phyloP scores from a whole-genome alignment of 768 basidiomycete genomes.

The Exidia glandulosa region DNA sequence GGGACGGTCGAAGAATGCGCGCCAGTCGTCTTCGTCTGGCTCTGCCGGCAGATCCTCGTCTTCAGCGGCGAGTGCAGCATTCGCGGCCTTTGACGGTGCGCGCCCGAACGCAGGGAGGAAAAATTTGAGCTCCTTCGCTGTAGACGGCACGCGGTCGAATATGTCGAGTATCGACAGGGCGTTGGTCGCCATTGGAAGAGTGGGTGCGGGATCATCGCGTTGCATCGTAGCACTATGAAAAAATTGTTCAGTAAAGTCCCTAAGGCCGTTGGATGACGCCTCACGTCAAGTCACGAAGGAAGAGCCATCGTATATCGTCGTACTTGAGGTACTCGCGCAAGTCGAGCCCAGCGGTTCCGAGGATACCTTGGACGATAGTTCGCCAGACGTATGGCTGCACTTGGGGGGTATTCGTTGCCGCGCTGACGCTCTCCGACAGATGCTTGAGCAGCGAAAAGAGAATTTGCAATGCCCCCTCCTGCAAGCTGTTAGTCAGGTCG shows the following conservation, averaged over 20 bases:
- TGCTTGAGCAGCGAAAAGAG: constrained; percentile 67
- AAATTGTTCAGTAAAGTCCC: background rate
- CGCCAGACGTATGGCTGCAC: constrained; percentile 61
- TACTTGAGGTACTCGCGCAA: constrained; percentile 54
- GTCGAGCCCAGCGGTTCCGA: constrained; percentile 52
- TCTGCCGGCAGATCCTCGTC: constrained; percentile 28
- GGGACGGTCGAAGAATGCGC: constrained; percentile 72
- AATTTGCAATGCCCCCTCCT: constrained; percentile 67
- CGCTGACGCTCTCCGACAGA: constrained; percentile 39
- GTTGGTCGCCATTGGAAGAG: constrained; percentile 35
- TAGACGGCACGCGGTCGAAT: constrained; percentile 64
- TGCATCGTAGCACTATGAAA: constrained; percentile 9
- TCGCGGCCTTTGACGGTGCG: constrained; percentile 25
- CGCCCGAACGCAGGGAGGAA: constrained; percentile 65
- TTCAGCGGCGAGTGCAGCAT: constrained; percentile 22
- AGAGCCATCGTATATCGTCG: constrained; percentile 85
- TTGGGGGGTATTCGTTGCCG: constrained; percentile 37
- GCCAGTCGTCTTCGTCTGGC: constrained; percentile 55
- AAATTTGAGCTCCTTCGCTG: constrained; percentile 62
- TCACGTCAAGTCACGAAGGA: constrained; percentile 58
- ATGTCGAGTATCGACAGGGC: constrained; percentile 55
- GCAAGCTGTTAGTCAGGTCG: background rate
- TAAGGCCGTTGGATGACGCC: constrained; percentile 29
- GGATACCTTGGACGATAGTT: constrained; percentile 46
- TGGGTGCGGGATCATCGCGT: constrained; percentile 18